phyloP scores from a whole-genome alignment of 139 green algal species.

The Tetradesmus obliquus region DNA sequence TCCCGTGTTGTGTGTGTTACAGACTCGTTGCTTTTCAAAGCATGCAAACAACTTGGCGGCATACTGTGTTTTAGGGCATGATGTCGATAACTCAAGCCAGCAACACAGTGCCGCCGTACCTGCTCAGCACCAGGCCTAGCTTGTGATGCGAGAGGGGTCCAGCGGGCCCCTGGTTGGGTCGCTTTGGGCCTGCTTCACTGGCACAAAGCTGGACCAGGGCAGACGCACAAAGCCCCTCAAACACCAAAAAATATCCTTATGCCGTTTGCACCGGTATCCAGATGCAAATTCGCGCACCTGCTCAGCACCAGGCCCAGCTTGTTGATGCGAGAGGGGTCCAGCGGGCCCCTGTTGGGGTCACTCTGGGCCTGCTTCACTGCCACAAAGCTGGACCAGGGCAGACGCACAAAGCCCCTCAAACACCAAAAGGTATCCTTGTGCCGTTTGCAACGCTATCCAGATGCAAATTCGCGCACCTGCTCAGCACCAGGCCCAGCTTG shows the following conservation, averaged over 20 bases:
- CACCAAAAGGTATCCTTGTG: no score
- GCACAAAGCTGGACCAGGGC: conserved; percentile 89
- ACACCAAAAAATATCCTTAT: no score
- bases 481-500: conserved; percentile 81
- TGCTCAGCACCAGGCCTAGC: conserved; percentile 78
- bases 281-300: conserved; percentile 64
- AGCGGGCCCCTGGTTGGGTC: conserved; percentile 67
- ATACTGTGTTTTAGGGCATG: no score
- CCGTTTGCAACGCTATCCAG: background rate
- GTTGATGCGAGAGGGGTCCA: conserved; percentile 70
- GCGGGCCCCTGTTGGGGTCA: conserved; percentile 59
- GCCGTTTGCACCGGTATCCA: conserved; percentile 20
- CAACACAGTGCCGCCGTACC: conserved; percentile 55
- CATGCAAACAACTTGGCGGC: no score
- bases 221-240: conserved; percentile 63
- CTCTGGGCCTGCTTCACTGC: conserved; percentile 75
- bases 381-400: conserved; percentile 91
- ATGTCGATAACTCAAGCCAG: no score
- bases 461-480: conserved; percentile 65
- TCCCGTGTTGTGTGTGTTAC: no score
- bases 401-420: conserved; percentile 53
- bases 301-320: conserved; percentile 81
- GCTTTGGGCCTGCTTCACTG: conserved; percentile 74
- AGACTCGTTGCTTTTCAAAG: no score
- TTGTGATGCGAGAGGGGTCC: conserved; percentile 72